Evolutionary conservation across 2,329 filamentous ascomycete genomes (phyloP).

Genomic region (Fusarium armeniacum): DNA sequence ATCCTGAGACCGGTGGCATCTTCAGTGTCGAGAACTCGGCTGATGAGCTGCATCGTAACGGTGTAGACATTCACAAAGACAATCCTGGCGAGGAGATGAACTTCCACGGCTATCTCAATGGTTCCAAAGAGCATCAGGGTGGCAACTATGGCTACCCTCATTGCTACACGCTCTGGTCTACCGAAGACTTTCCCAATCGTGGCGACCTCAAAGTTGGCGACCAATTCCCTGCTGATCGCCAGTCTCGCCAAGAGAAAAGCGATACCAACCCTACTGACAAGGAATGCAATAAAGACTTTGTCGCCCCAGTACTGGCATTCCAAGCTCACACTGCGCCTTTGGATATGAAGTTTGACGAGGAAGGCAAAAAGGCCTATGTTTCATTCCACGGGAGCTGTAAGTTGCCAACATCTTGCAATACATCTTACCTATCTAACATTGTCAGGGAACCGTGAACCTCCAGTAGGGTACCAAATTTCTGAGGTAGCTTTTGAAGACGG

Average conservation of each 20-base stretch:
- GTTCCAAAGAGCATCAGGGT: constrained; percentile 52
- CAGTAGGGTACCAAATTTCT: constrained; percentile 63
- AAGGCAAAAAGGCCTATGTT: constrained; percentile 73
- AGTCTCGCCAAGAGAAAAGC: constrained; percentile 46
- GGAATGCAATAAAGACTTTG: constrained; percentile 59
- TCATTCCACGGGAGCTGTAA: constrained; percentile 80
- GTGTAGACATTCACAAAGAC: constrained; percentile 73
- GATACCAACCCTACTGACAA: constrained; percentile 58
- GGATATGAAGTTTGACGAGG: constrained; percentile 75
- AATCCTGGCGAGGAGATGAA: constrained; percentile 84
- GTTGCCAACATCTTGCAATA: constrained; percentile 31
- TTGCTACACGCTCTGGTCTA: constrained; percentile 77
- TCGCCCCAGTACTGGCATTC: constrained; percentile 69
- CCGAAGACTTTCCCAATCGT: constrained; percentile 58
- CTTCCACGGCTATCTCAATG: constrained; percentile 72
- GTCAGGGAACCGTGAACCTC: constrained; percentile 59
- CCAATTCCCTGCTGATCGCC: constrained; percentile 60
- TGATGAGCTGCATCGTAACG: constrained; percentile 71
- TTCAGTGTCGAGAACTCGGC: constrained; percentile 79
- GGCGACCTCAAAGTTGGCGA: constrained; percentile 61
- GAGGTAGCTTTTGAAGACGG: constrained; percentile 60
- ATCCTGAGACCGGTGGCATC: constrained; percentile 66
- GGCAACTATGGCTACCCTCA: constrained; percentile 78
- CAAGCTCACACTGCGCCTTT: constrained; percentile 78
- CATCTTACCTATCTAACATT: constrained; percentile 6